Evolutionary conservation across 768 basidiomycete species (phyloP).

Genomic region (Mycena leptocephala): DNA sequence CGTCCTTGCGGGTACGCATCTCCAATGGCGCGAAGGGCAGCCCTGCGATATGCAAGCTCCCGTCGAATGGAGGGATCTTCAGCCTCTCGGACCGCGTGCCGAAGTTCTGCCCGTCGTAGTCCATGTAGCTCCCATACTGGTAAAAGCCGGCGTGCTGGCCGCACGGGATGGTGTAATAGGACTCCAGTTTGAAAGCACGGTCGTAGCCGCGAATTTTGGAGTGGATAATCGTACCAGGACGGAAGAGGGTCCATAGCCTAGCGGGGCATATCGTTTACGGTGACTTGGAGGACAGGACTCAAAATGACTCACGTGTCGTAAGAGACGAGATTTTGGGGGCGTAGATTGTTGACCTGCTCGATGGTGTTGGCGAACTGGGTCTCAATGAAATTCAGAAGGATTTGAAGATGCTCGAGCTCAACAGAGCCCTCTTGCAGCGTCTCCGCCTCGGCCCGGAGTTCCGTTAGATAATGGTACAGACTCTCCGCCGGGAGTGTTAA

Average conservation of each 20-base stretch:
- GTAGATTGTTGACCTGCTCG: constrained; percentile 31
- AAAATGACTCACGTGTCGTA: constrained; percentile 22
- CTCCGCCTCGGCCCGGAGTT: constrained; percentile 20
- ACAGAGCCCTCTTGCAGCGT: constrained; percentile 20
- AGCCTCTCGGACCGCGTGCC: constrained; percentile 12
- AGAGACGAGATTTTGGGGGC: constrained; percentile 22
- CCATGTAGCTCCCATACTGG: background rate
- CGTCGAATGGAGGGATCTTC: constrained; percentile 28
- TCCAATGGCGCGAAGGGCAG: constrained; percentile 59
- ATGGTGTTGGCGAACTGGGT: constrained; percentile 26
- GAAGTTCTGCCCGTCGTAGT: constrained; percentile 34
- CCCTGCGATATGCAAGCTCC: constrained; percentile 14
- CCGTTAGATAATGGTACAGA: constrained; percentile 25
- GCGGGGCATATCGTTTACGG: background rate
- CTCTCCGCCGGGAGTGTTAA: constrained; percentile 22
- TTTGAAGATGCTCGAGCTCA: constrained; percentile 24
- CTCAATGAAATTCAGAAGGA: constrained; percentile 26
- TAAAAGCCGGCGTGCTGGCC: constrained; percentile 22
- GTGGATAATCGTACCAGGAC: constrained; percentile 28
- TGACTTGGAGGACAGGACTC: background rate
- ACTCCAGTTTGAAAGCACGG: constrained; percentile 25
- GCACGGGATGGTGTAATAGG: constrained; percentile 21
- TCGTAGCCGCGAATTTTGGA: constrained; percentile 31
- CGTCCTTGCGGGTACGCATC: constrained; percentile 72
- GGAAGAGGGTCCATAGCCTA: constrained; percentile 30